A percentile compares a stretch with the other conserved stretches of the same genome.
Conservation (phyloP, 768 basidiomycete genomes). For the Leccinum sublutescens region DNA sequence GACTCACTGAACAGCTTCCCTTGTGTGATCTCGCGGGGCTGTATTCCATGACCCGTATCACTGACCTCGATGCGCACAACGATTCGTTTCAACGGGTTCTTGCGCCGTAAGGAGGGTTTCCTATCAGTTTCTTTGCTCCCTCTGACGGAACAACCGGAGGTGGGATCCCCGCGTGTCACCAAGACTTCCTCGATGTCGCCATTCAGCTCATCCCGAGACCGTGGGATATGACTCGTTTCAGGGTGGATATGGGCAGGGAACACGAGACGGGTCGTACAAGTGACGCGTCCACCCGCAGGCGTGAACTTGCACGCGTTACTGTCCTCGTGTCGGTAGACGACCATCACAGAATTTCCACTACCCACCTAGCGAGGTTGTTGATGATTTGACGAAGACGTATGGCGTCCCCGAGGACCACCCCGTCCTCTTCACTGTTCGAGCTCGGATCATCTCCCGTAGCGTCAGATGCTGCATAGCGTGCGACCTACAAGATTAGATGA, state of each 20-base stretch:
- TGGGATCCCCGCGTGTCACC: constrained; percentile 32
- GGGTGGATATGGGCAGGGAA: constrained; percentile 25
- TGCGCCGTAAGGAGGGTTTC: neutral
- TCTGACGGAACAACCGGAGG: neutral
- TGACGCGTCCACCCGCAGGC: constrained; percentile 62
- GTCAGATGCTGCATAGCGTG: constrained; percentile 56
- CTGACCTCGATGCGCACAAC: constrained; percentile 84
- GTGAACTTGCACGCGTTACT: constrained; percentile 85
- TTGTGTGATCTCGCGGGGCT: constrained; percentile 64
- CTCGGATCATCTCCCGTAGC: constrained; percentile 50
- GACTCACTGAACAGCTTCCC: constrained; percentile 68
- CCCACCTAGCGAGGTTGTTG: constrained; percentile 77
- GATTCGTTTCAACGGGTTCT: constrained; percentile 50
- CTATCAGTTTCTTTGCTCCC: neutral
- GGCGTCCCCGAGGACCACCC: constrained; percentile 81
- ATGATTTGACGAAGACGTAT: constrained; percentile 76
- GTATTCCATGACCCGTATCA: constrained; percentile 71
- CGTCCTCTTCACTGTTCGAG: constrained; percentile 42
- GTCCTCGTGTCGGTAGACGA: neutral
- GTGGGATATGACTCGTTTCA: constrained; percentile 7
- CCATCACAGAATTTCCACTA: neutral
- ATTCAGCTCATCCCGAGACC: constrained; percentile 5
- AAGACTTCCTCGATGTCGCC: constrained; percentile 26
- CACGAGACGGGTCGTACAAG: constrained; percentile 64
- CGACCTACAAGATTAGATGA: constrained; percentile 40